phyloP scores from a whole-genome alignment of 2,329 filamentous ascomycete species.

The Monosporascus sp. region DNA sequence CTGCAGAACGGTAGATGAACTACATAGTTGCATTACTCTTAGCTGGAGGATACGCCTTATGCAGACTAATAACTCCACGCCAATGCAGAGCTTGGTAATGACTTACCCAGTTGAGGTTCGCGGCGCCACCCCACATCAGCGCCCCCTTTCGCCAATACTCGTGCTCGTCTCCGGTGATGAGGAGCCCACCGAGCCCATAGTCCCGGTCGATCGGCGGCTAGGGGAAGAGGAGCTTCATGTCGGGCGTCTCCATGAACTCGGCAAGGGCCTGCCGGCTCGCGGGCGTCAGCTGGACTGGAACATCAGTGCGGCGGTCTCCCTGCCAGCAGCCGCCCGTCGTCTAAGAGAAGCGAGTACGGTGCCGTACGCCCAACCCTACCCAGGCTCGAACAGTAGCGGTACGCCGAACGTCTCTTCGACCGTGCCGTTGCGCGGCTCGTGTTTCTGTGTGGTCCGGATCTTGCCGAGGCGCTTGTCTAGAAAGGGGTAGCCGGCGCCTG shows the following conservation, averaged over 20 bases:
- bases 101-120: slow-evolving; percentile 43
- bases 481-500: slow-evolving; percentile 37
- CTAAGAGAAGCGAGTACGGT: slow-evolving; percentile 36
- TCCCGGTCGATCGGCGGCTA: slow-evolving; percentile 31
- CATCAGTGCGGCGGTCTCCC: slow-evolving; percentile 36
- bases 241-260: slow-evolving; percentile 20
- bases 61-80: background rate
- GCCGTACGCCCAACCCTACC: slow-evolving; percentile 37
- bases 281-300: slow-evolving; percentile 39
- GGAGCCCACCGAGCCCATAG: slow-evolving; percentile 36
- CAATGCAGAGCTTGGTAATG: background rate
- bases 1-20: slow-evolving; percentile 30
- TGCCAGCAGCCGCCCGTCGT: slow-evolving; percentile 43
- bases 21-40: slow-evolving; percentile 1
- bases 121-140: slow-evolving; percentile 39
- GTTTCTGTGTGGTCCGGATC: slow-evolving; percentile 3
- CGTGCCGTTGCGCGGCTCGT: background rate
- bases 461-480: slow-evolving; percentile 14
- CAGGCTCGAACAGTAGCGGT: slow-evolving; percentile 40
- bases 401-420: slow-evolving; percentile 25
- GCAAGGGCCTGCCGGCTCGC: slow-evolving; percentile 16
- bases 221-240: slow-evolving; percentile 24
- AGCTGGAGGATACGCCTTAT: slow-evolving; percentile 8
- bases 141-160: slow-evolving; percentile 32
- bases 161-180: slow-evolving; percentile 33